phyloP scores from a whole-genome alignment of 2,329 filamentous ascomycete genomes.

The Pestalotiopsis sp. region DNA sequence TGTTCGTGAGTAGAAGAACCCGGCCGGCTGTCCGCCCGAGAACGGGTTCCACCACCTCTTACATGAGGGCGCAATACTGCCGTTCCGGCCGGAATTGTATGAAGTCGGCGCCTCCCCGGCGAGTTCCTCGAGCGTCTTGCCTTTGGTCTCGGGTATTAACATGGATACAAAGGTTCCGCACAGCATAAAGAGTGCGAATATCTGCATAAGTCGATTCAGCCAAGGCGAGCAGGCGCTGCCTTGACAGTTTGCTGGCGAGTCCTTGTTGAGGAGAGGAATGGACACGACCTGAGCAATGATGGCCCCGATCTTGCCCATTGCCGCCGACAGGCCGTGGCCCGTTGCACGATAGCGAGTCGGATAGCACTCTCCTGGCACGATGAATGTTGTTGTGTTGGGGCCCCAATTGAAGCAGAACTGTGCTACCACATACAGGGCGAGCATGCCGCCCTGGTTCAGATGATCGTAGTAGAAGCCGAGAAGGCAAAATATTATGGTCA shows the following conservation, averaged over 20 bases:
- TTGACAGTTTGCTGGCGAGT: conserved; percentile 50
- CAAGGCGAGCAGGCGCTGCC: conserved; percentile 56
- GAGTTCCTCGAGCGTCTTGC: conserved; percentile 72
- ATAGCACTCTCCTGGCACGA: conserved; percentile 67
- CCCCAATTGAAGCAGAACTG: conserved; percentile 71
- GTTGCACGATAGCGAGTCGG: conserved; percentile 65
- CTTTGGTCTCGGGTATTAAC: conserved; percentile 78
- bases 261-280: conserved; percentile 62
- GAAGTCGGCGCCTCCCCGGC: conserved; percentile 68
- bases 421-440: conserved; percentile 64
- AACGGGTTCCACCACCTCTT: conserved; percentile 48
- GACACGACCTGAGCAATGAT: conserved; percentile 70
- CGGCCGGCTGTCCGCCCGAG: conserved; percentile 51
- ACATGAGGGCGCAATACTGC: conserved; percentile 44
- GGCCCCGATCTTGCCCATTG: conserved; percentile 68
- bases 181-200: conserved; percentile 82
- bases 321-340: conserved; percentile 67
- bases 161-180: conserved; percentile 69
- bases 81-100: conserved; percentile 54
- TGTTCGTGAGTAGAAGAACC: conserved; percentile 48
- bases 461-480: conserved; percentile 62
- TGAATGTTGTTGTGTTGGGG: conserved; percentile 68
- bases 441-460: conserved; percentile 49
- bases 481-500: conserved; percentile 64
- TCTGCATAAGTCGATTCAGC: conserved; percentile 75